Evolutionary conservation across 2,329 filamentous ascomycete species (phyloP).

Genomic region (Metarhizium robertsii): DNA sequence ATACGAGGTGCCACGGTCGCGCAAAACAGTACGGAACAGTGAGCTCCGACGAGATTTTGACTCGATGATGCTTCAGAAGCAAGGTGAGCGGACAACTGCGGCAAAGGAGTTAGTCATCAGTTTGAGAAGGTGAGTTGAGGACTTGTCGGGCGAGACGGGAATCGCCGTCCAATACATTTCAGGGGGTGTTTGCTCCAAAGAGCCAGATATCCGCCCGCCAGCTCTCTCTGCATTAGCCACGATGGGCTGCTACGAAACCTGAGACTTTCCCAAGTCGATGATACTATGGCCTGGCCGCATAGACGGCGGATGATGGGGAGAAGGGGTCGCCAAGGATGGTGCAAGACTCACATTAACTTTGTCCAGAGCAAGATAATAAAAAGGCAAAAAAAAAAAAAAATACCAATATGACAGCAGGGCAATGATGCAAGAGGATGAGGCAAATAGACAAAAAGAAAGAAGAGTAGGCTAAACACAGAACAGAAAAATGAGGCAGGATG

Average conservation of each 20-base stretch:
- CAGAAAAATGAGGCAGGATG: background rate
- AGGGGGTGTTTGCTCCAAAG: background rate
- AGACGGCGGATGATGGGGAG: background rate
- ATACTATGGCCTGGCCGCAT: background rate
- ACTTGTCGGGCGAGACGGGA: background rate
- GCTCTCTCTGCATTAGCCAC: background rate
- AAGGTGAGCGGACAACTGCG: slow-evolving; percentile 16
- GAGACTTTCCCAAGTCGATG: background rate
- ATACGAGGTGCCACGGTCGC: slow-evolving; percentile 5
- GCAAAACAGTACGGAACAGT: background rate
- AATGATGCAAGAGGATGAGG: background rate
- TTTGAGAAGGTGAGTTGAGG: background rate
- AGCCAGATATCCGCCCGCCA: background rate
- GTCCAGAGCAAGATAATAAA: slow-evolving; percentile 9
- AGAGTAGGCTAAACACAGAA: background rate
- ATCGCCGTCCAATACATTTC: background rate
- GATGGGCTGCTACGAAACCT: background rate
- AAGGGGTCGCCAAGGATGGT: background rate
- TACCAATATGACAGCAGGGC: background rate
- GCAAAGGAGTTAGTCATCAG: background rate
- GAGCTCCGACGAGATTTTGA: background rate
- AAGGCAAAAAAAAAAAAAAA: no score
- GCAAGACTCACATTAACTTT: slow-evolving; percentile 27
- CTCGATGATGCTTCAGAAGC: background rate
- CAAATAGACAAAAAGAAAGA: background rate